Conservation (phyloP, 768 basidiomycete genomes). For the Tricholoma terreum region DNA sequence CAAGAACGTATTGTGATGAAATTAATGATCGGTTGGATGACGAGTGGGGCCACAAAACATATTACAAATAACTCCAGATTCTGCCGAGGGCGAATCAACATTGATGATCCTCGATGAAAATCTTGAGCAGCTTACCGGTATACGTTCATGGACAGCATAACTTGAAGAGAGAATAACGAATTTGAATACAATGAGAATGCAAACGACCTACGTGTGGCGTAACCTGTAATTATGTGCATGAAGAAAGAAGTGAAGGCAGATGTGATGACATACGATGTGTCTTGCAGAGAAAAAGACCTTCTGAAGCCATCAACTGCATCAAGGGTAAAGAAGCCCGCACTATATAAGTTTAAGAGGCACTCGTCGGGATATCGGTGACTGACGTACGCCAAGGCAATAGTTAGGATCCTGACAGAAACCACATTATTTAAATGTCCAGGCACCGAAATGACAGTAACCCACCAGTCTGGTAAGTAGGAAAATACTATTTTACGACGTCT, state of each 20-base stretch:
- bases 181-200: background rate
- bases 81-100: conserved; percentile 24
- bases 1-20: conserved; percentile 69
- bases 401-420: conserved; percentile 52
- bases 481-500: conserved; percentile 44
- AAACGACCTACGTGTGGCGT: conserved; percentile 36
- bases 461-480: conserved; percentile 82
- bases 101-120: background rate
- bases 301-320: conserved; percentile 69
- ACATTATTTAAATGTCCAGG: too few species aligned
- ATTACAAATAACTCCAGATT: conserved; percentile 50
- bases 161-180: conserved; percentile 30
- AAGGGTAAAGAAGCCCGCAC: conserved; percentile 60
- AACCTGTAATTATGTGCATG: conserved; percentile 30
- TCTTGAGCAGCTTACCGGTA: conserved; percentile 51
- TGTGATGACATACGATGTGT: conserved; percentile 60
- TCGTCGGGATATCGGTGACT: background rate
- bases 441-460: conserved; percentile 14
- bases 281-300: conserved; percentile 73
- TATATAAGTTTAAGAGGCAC: background rate
- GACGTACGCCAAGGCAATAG: conserved; percentile 62
- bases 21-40: conserved; percentile 69
- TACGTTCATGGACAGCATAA: conserved; percentile 71
- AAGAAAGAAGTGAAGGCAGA: conserved; percentile 1
- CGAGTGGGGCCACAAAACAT: conserved; percentile 60